Conservation (phyloP, 805 yeast genomes). For the Cephaloascus albidus region DNA sequence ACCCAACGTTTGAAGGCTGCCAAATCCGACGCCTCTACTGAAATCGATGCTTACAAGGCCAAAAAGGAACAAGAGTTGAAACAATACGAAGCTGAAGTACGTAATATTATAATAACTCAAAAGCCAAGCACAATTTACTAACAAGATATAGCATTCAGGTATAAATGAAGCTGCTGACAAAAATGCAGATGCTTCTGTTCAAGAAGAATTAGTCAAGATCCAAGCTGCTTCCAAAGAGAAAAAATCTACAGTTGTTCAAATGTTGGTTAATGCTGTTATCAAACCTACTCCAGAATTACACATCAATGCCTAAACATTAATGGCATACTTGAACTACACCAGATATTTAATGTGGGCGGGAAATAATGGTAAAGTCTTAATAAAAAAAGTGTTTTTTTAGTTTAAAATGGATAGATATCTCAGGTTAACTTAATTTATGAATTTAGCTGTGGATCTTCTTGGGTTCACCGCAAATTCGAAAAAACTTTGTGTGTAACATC, state of each 20-base stretch:
- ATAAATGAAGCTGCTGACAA: constrained; percentile 68
- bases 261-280: constrained; percentile 72
- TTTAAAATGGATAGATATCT: neutral
- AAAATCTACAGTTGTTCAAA: constrained; percentile 58
- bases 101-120: too few relatives aligned
- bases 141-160: constrained; percentile 44
- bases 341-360: neutral
- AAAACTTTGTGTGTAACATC: too few relatives aligned
- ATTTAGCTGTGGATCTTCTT: too few relatives aligned
- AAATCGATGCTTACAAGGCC: constrained; percentile 77
- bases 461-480: too few relatives aligned
- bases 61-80: constrained; percentile 79
- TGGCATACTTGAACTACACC: neutral
- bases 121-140: too few relatives aligned
- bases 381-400: neutral
- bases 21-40: constrained; percentile 84
- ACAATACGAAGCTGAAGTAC: constrained; percentile 51
- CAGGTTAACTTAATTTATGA: neutral
- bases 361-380: neutral
- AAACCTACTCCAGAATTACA: constrained; percentile 79
- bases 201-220: constrained; percentile 61
- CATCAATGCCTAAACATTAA: constrained; percentile 55
- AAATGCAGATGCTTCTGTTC: constrained; percentile 69
- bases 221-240: constrained; percentile 53
- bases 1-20: constrained; percentile 87